Evolutionary conservation across 106 monocot species (phyloP).

Genomic region (Allium sativum): DNA sequence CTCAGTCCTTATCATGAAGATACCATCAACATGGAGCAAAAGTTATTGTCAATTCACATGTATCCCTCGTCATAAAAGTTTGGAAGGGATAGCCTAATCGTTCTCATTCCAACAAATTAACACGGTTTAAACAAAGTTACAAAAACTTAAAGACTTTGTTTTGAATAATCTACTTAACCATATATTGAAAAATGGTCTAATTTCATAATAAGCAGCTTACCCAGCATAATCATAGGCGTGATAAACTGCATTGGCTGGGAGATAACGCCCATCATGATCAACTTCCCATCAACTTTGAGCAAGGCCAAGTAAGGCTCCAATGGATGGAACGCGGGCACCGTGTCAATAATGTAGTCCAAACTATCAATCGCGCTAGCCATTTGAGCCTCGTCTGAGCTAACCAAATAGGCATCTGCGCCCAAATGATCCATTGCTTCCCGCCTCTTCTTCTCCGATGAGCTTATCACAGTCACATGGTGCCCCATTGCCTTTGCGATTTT

Average conservation of each 20-base stretch:
- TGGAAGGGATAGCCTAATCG: too few species aligned
- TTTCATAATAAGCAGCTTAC: constrained; percentile 9
- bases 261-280: constrained; percentile 76
- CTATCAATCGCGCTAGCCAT: constrained; percentile 42
- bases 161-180: too few species aligned
- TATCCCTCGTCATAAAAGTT: too few species aligned
- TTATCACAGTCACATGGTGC: constrained; percentile 93
- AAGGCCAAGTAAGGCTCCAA: constrained; percentile 78
- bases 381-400: constrained; percentile 54
- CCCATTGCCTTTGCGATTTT: constrained; percentile 95
- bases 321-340: constrained; percentile 69
- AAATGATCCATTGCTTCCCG: constrained; percentile 73
- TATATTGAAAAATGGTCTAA: too few species aligned
- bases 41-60: too few species aligned
- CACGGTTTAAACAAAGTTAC: too few species aligned
- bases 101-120: too few species aligned
- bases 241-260: constrained; percentile 78
- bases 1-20: too few species aligned
- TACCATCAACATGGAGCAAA: too few species aligned
- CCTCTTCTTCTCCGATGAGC: constrained; percentile 82
- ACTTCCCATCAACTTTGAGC: constrained; percentile 65
- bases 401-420: constrained; percentile 68
- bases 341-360: constrained; percentile 96
- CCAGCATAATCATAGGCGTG: constrained; percentile 60
- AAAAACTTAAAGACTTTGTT: too few species aligned